A percentile compares a stretch with the other conserved stretches of the same genome.
Evolutionary conservation across 129 eudicot species (phyloP).

Genomic region (Deinandra increscens): DNA sequence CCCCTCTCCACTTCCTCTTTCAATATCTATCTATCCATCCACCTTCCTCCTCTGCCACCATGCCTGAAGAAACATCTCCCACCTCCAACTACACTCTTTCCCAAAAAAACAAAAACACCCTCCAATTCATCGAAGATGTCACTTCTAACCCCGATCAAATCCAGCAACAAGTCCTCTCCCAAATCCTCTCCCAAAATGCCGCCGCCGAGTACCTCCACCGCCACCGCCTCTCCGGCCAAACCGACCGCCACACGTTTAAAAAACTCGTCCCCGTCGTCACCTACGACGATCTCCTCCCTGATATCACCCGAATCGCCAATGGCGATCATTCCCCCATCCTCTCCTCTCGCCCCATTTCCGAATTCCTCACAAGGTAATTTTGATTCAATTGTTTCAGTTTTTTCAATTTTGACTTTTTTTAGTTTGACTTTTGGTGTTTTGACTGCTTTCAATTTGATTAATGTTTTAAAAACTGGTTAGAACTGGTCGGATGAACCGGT

Average conservation of each 20-base stretch:
- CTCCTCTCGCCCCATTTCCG: constrained; percentile 69
- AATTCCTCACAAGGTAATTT: constrained; percentile 79
- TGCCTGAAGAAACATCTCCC: constrained; percentile 59
- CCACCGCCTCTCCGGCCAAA: constrained; percentile 48
- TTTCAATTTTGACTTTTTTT: too few species aligned
- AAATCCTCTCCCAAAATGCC: constrained; percentile 64
- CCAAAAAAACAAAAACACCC: constrained; percentile 51
- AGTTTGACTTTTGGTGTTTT: too few species aligned
- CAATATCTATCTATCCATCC: not conserved
- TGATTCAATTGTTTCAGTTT: too few species aligned
- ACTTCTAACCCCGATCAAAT: constrained; percentile 57
- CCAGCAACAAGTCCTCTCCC: constrained; percentile 53
- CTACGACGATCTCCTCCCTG: constrained; percentile 59
- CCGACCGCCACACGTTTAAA: constrained; percentile 59
- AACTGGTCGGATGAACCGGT: too few species aligned
- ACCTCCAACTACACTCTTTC: constrained; percentile 26
- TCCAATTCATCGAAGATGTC: constrained; percentile 69
- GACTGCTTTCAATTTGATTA: too few species aligned
- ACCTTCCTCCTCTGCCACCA: constrained; percentile 4
- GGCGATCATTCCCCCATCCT: constrained; percentile 75
- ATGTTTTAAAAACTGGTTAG: too few species aligned
- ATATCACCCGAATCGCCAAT: constrained; percentile 68
- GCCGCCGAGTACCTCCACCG: constrained; percentile 56
- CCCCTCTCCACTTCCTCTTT: constrained; percentile 11
- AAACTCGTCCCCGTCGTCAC: constrained; percentile 62